Evolutionary conservation across 306 rosid species (phyloP), one percentile per base, ranked within the genome.

Genomic region (Pyrus communis): DNA sequence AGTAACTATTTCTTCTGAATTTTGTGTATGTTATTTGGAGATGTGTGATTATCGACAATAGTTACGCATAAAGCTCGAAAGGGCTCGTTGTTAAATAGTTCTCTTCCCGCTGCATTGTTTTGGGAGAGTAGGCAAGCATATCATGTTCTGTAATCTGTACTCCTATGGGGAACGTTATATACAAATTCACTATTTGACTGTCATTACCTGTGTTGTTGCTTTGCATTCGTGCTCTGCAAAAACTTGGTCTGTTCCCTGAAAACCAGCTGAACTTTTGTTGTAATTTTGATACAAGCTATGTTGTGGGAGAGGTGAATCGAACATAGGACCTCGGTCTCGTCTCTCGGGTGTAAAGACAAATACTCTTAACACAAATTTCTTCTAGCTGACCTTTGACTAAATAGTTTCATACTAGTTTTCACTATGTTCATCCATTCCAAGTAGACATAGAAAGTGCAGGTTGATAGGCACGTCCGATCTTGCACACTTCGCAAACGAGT

Each of bases 91-190:
- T 49, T 28, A 49, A 49, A 22, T 35, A 6, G 40, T 70, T 27
- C 70, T 58, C 55, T 70, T 13, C 70, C 65, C 55, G 2, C 38
- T 82, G 58, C 62, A 74, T 64, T n/a, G 46, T 62, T 45, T 60
- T 73, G 72, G 63, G 23, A 60, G 25, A 49, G 43, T 69, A 65
- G 18, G 46, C 69, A 52, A 71, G 40, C 49, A 22, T 38, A 38
- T 25, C 9, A 17, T 61, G 76, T 74, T 13, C 74, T 40, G 72
- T 27, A 22, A 35, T 45, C 42, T 28, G 22, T 60, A 42, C 45
- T 74, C 70, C 58, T 30, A 45, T 13, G 69, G n/a, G 38, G 68
- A 63, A 63, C 42, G 43, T 14, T 27, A 27, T 63, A 17, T 30
- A 30, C 38, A 63, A 30, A 17, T 5, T 28, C 42, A 28, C 5